Percentiles rank a stretch among this genome's conserved stretches.
phyloP scores from a whole-genome alignment of 2,329 filamentous ascomycete genomes.

The Ophiostoma australiae region DNA sequence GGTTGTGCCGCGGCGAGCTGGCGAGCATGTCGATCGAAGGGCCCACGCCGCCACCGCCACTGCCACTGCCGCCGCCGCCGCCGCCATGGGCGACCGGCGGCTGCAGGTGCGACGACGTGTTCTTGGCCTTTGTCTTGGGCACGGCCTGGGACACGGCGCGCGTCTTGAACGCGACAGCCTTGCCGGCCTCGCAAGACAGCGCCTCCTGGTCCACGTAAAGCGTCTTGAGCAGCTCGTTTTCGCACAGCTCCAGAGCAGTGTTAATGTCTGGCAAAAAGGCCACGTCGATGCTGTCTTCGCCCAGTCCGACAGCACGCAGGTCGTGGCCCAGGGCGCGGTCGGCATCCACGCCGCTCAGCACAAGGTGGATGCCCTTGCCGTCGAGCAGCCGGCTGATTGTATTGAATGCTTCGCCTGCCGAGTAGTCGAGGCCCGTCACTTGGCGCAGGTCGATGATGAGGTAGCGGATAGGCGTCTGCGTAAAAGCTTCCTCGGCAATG shows the following conservation, averaged over 20 bases:
- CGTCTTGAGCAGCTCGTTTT: constrained; percentile 84
- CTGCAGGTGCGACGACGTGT: constrained; percentile 12
- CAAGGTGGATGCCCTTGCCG: constrained; percentile 70
- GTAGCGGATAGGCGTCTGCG: constrained; percentile 74
- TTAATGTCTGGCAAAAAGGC: constrained; percentile 85
- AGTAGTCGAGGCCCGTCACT: constrained; percentile 92
- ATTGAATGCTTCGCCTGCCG: constrained; percentile 89
- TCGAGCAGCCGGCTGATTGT: constrained; percentile 81
- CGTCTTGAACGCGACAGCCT: background rate
- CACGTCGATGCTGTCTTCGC: constrained; percentile 66
- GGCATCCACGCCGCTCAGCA: constrained; percentile 76
- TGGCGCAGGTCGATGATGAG: constrained; percentile 83
- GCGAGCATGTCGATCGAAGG: constrained; percentile 45
- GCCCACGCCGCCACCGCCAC: background rate
- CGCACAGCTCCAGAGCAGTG: constrained; percentile 86
- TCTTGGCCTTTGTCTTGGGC: constrained; percentile 4
- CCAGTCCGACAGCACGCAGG: constrained; percentile 78
- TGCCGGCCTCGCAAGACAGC: constrained; percentile 36
- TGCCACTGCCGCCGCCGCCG: too few relatives aligned
- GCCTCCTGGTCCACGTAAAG: constrained; percentile 68
- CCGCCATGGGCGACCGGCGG: background rate
- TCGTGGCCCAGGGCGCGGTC: constrained; percentile 70
- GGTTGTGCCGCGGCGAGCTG: constrained; percentile 74
- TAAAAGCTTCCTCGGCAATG: constrained; percentile 77
- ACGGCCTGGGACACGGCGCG: background rate